Base-by-base conservation (phyloP, 2,329 filamentous ascomycete species). In the Trichoderma atroviride region DNA sequence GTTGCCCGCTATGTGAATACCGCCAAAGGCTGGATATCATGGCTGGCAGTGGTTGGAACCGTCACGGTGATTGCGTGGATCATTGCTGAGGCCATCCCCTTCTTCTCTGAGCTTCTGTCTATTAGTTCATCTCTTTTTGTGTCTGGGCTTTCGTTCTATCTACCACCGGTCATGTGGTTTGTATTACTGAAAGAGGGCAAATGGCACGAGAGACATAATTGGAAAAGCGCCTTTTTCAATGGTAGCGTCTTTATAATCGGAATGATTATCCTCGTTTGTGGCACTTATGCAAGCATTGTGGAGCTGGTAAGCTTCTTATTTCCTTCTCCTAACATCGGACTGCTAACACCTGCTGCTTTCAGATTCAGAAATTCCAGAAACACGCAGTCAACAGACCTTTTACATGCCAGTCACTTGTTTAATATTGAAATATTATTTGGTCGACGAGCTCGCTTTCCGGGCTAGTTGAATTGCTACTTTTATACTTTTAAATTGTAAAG, bases 61-160 rank as follows among this genome's bases (percentile, higher is more conserved):
- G 77, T 89, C 47, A 93, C 90, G 82, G 55, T 90, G 16, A 64
- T 90, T n/a, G 88, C 88, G 2, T 93, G 89, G 86, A 77, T 92
- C 72, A 88, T 93, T 71, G 90, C 91, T 16, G 87, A 91, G 74
- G 87, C 89, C 0, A 90, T 93, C 57, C 91, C 91, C 1, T 89
- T 89, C 75, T 94, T 93, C 81, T 87, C 86, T 69, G 83, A 90
- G 57, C 80, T 93, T 57, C 80, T 93, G n/a, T 81, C 82, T 60
- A 83, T 85, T 74, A 80, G 76, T 58, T 84, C 83, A 7, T 79
- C 83, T 6, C 80, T 85, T 31, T 85, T 85, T 74, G 78, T 85
- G 73, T 84, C 83, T 22, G 74, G 74, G 33, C 75, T 76, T 52
- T 74, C 73, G 19, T 75, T 82, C 68, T 79, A 81, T 53, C 71